Evolutionary conservation across 2,329 filamentous ascomycete genomes (phyloP).

Genomic region (Pleoardoris graminearum): DNA sequence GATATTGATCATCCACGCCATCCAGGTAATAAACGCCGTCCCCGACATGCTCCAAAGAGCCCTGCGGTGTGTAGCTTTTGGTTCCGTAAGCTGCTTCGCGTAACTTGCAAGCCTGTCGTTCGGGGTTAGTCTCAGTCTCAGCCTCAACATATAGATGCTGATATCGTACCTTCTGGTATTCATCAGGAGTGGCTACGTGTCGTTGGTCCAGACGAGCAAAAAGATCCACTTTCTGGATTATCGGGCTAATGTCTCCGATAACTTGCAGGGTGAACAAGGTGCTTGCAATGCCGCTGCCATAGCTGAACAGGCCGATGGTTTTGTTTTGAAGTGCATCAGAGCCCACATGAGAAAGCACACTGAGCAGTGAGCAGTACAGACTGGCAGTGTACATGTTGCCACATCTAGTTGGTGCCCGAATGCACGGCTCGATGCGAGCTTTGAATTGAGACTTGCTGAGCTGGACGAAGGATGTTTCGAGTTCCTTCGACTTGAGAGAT

Average conservation of each 20-base stretch:
- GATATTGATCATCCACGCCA: conserved; percentile 56
- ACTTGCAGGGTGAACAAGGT: conserved; percentile 56
- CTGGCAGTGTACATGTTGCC: conserved; percentile 60
- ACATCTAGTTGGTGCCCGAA: conserved; percentile 56
- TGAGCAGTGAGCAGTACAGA: conserved; percentile 55
- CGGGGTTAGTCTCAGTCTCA: conserved; percentile 29
- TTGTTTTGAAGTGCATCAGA: conserved; percentile 53
- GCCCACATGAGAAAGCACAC: conserved; percentile 51
- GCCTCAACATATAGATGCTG: conserved; percentile 14
- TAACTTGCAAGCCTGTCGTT: conserved; percentile 54
- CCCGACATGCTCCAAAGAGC: conserved; percentile 49
- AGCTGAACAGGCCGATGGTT: conserved; percentile 57
- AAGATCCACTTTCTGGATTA: conserved; percentile 53
- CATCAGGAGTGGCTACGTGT: conserved; percentile 51
- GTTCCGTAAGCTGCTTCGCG: conserved; percentile 55
- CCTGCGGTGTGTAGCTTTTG: conserved; percentile 53
- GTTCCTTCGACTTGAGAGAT: conserved; percentile 55
- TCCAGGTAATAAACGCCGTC: conserved; percentile 57
- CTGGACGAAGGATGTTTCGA: conserved; percentile 58
- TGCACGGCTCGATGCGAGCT: conserved; percentile 53
- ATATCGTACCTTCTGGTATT: conserved; percentile 51
- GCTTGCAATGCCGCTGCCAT: conserved; percentile 55
- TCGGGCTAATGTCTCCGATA: conserved; percentile 51
- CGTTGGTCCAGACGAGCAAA: conserved; percentile 51
- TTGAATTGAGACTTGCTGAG: conserved; percentile 57